Evolutionary conservation across 306 rosid genomes (phyloP), one percentile per base, ranked within the genome.

Genomic region (Corylus heterophylla): DNA sequence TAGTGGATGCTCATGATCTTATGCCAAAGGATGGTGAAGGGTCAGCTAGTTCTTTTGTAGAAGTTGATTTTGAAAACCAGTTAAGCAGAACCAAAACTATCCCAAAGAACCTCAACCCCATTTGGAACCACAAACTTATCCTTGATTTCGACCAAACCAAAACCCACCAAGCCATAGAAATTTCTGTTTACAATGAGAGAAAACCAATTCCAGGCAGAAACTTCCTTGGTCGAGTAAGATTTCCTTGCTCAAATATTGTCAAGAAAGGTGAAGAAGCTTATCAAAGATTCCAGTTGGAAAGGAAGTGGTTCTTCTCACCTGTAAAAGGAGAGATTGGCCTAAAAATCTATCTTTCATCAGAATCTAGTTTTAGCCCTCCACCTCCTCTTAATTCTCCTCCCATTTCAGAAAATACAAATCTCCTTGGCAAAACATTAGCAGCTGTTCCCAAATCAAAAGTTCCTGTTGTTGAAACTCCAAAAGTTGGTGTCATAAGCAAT

Each of bases 251-350:
- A 48, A 85, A 88, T 71, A 85, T 88, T 74, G 92, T 84, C 73
- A 86, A 58, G 78, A 62, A 90, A 88, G 93, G 96, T 7, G 86
- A 89, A 68, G 89, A 85, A 85, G 91, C 86, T 74, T 87, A 90
- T 75, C 93, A 90, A 81, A 83, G 62, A 80, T 87, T 83, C 79
- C 89, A 79, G 8, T 80, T 88, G 18, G 90, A 86, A 75, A 89
- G 83, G 61, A 92, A 87, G 87, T 85, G 88, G 88, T 70, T 89
- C 82, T 79, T 87, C 74, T 87, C 91, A 47, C 27, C 92, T 82
- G 95, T 87, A 69, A 90, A 85, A 81, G 97, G 97, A 66, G 95
- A 90, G 81, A 87, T 89, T 89, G 92, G 92, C 83, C 85, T 92
- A 7, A 90, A 89, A 92, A 68, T 86, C 20, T 92, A 89, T 50